Conservation (phyloP, 2,329 filamentous ascomycete genomes). For the Colletotrichum coccodes region DNA sequence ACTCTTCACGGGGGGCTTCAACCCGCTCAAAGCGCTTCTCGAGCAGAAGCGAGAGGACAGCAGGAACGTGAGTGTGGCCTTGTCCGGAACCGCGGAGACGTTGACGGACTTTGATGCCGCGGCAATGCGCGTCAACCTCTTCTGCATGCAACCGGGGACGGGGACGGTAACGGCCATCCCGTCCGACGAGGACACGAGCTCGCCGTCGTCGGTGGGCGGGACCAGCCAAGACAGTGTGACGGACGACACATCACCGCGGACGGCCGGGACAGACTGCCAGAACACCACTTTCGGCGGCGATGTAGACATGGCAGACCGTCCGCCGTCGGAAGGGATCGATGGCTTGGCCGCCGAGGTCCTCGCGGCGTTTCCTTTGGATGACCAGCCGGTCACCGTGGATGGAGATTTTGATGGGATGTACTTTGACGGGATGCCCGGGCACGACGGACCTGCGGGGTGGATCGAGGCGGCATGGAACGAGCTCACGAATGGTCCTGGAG, state of each 20-base stretch:
- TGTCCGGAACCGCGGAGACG: not conserved
- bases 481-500: slow-evolving; percentile 35
- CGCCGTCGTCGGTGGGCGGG: slow-evolving; percentile 20
- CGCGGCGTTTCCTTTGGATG: slow-evolving; percentile 44
- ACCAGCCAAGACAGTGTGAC: slow-evolving; percentile 20
- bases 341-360: slow-evolving; percentile 44
- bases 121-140: slow-evolving; percentile 20
- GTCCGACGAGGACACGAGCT: slow-evolving; percentile 36
- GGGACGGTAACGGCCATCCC: slow-evolving; percentile 24
- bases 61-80: not conserved
- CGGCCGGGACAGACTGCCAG: slow-evolving; percentile 5
- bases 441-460: slow-evolving; percentile 45
- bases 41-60: slow-evolving; percentile 36
- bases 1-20: slow-evolving; percentile 50
- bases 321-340: slow-evolving; percentile 42
- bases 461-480: slow-evolving; percentile 49
- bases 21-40: slow-evolving; percentile 45
- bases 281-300: not conserved
- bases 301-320: slow-evolving; percentile 29
- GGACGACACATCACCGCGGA: slow-evolving; percentile 18
- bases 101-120: slow-evolving; percentile 26
- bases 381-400: slow-evolving; percentile 36
- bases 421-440: slow-evolving; percentile 41
- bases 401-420: slow-evolving; percentile 40
- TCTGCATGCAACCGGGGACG: slow-evolving; percentile 27